Evolutionary conservation across 106 monocot genomes (phyloP), one percentile per base, ranked within the genome.

Genomic region (Hemerocallis citrina): DNA sequence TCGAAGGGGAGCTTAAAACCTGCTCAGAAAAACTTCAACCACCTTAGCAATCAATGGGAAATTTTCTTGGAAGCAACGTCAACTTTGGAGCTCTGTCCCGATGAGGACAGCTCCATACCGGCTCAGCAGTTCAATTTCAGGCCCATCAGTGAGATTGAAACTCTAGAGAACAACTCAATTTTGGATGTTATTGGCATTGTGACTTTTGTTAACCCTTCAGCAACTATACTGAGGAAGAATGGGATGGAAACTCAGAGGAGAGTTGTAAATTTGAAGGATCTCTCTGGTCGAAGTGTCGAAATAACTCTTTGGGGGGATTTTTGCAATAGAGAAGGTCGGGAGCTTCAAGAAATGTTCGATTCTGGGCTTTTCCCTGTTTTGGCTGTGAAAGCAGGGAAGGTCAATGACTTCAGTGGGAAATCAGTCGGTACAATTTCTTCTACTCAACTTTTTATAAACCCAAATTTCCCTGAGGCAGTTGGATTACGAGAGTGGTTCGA

Each of bases 241-340:
- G 98, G 98, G 15, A 85, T 85, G 82, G 98, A 99, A 68, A 88
- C 98, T 4, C 92, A 78, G 64, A 88, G 82, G 63, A 92, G 88
- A 55, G 78, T 78, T 52, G 37, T 88, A 19, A 80, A 49, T 65
- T 57, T 99, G 75, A 99, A 92, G 61, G 98, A 99, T 61, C 52
- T 30, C 11, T 92, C 92, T 34, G 82, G 74, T 41, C 71, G 70
- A 72, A 85, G 82, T 64, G 92, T 99, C 31, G 98, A 92, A 52
- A 35, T 99, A 41, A 99, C 98, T 57, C 67, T 99, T n/a, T 99
- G 98, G 92, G 98, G 98, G 29, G 92, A 92, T 41, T 77, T 88
- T 68, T 99, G 98, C 73, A 92, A 92, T 68, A 74, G 60, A 61
- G 84, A 92, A 75, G 98, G 98, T 0, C 54, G 59, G 14, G 46